Conservation (phyloP, 345 rosid genomes). For the Excoecaria agallocha region DNA sequence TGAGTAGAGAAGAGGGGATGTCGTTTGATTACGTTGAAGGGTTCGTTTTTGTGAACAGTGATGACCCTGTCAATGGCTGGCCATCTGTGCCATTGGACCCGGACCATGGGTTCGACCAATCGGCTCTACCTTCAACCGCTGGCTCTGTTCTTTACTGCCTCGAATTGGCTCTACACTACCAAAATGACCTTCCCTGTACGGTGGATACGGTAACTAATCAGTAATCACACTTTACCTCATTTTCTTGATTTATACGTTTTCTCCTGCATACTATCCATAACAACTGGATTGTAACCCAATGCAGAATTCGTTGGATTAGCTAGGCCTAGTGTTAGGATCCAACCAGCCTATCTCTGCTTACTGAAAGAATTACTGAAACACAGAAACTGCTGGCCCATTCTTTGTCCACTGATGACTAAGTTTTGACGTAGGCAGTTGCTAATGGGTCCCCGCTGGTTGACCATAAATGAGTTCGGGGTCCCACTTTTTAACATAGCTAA, state of each 20-base stretch:
- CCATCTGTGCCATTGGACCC: conserved; percentile 59
- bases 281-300: neutral
- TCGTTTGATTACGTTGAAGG: conserved; percentile 92
- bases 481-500: neutral
- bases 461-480: conserved; percentile 10
- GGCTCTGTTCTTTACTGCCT: conserved; percentile 84
- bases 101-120: conserved; percentile 44
- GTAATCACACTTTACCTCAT: neutral
- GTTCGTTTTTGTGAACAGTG: conserved; percentile 74
- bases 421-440: conserved; percentile 34
- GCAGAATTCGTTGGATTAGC: neutral
- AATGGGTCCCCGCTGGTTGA: conserved; percentile 38
- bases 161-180: conserved; percentile 71
- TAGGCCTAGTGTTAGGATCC: neutral
- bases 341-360: too few species aligned
- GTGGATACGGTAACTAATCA: conserved; percentile 64
- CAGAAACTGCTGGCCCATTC: conserved; percentile 21
- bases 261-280: conserved; percentile 14
- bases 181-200: conserved; percentile 37
- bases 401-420: conserved; percentile 17
- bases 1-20: conserved; percentile 47
- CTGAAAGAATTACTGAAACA: neutral
- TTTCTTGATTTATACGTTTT: neutral
- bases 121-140: conserved; percentile 42
- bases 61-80: conserved; percentile 84